phyloP scores from a whole-genome alignment of 176 grass and related monocot species.

The Oryza meyeriana region DNA sequence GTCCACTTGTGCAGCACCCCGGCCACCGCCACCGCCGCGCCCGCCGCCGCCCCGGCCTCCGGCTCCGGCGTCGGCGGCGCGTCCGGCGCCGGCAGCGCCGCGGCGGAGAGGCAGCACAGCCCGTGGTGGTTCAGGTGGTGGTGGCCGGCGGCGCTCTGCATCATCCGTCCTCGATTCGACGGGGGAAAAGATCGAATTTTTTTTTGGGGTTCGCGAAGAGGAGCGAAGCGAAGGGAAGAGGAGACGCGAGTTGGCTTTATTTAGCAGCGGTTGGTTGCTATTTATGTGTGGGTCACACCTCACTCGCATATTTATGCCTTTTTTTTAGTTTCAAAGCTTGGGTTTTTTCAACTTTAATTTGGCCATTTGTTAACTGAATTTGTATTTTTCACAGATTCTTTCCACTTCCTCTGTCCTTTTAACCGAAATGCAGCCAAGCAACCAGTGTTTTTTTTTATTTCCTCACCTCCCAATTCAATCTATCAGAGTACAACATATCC shows the following conservation, averaged over 20 bases:
- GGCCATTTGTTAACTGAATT: not conserved
- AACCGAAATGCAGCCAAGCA: not conserved
- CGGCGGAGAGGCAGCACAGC: constrained; percentile 61
- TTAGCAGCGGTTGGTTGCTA: constrained; percentile 47
- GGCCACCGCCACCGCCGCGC: constrained; percentile 38
- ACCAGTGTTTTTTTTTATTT: not conserved
- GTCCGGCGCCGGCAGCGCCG: constrained; percentile 22
- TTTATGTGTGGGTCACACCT: constrained; percentile 36
- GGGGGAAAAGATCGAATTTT: not conserved
- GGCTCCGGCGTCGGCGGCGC: constrained; percentile 27
- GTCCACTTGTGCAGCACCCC: constrained; percentile 81
- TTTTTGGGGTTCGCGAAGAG: not conserved
- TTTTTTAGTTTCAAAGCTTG: not conserved
- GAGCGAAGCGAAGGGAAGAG: not conserved
- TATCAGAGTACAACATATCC: no score
- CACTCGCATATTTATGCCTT: not conserved
- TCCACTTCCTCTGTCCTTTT: not conserved
- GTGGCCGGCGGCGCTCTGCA: not conserved
- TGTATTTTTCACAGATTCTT: not conserved
- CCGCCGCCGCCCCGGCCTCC: constrained; percentile 14
- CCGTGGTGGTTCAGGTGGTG: constrained; percentile 37
- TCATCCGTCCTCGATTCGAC: constrained; percentile 23
- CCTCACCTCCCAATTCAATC: not conserved
- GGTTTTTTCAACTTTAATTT: not conserved
- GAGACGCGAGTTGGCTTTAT: constrained; percentile 30